Evolutionary conservation across 305 asterid species (phyloP).

Genomic region (Fraxinus velutina): DNA sequence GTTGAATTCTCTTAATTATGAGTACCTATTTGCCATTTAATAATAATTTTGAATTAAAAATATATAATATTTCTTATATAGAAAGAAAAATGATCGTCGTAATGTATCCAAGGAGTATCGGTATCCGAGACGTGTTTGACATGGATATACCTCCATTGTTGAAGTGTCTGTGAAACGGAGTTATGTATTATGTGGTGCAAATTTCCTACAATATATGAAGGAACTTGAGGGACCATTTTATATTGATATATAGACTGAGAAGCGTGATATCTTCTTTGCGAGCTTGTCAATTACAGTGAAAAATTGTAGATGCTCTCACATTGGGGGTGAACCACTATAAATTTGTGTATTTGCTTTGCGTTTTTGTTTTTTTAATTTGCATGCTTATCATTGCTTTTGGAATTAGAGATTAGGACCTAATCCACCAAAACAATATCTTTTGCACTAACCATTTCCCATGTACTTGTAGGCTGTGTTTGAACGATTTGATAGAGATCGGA

Average conservation of each 20-base stretch:
- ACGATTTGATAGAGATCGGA: conserved; percentile 70
- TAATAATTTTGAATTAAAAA: too few relatives aligned
- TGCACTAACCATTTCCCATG: not conserved
- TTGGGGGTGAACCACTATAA: not conserved
- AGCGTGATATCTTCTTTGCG: not conserved
- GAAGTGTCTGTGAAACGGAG: too few relatives aligned
- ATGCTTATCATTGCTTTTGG: not conserved
- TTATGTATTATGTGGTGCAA: too few relatives aligned
- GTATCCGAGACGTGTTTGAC: too few relatives aligned
- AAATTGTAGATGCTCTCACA: not conserved
- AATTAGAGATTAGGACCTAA: not conserved
- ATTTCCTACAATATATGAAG: not conserved
- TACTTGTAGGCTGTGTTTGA: conserved; percentile 57
- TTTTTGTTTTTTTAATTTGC: not conserved
- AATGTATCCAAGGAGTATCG: too few relatives aligned
- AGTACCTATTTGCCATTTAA: too few relatives aligned
- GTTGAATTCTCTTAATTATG: too few relatives aligned
- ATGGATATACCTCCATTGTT: too few relatives aligned
- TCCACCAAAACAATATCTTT: not conserved
- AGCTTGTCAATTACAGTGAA: not conserved
- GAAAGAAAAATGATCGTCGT: too few relatives aligned
- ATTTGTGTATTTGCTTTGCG: not conserved
- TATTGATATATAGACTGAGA: not conserved
- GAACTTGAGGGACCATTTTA: not conserved
- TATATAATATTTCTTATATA: too few relatives aligned